These are phyloP conservation scores for Trichoderma citrinoviride DNA, from an alignment of 2,329 filamentous ascomycete genomes.

Conservation along the genomic window DNA sequence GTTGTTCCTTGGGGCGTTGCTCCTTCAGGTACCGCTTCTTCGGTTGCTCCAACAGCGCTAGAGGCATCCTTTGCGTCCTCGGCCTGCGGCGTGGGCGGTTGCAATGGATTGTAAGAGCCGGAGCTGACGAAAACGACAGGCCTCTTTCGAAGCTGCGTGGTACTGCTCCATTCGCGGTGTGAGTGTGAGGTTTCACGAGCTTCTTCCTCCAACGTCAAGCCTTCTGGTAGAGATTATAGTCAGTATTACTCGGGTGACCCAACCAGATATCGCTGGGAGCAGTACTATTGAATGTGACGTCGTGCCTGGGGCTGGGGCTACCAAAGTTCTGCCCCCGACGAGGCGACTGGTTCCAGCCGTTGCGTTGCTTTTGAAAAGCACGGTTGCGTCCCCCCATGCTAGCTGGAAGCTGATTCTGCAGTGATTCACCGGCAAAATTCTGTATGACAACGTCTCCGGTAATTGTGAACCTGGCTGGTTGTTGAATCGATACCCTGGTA, in stretches of 20 bases:
- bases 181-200: slow-evolving; percentile 48
- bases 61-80: neutral
- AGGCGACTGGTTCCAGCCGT: neutral
- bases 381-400: slow-evolving; percentile 1
- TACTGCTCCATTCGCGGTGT: slow-evolving; percentile 43
- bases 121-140: slow-evolving; percentile 54
- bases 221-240: slow-evolving; percentile 28
- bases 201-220: slow-evolving; percentile 45
- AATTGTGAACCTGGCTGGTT: neutral
- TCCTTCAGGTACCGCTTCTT: slow-evolving; percentile 21
- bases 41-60: neutral
- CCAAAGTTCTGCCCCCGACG: neutral
- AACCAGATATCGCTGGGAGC: neutral
- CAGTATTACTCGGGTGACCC: neutral
- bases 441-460: neutral
- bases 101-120: slow-evolving; percentile 50
- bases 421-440: neutral
- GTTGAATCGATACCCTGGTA: neutral
- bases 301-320: slow-evolving; percentile 27
- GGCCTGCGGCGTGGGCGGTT: neutral
- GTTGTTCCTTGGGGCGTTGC: neutral
- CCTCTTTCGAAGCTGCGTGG: slow-evolving; percentile 42
- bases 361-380: neutral
- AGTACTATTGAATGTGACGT: no score
- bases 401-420: neutral